Base-by-base conservation (phyloP, 768 basidiomycete species). In the Gloeophyllum trabeum region DNA sequence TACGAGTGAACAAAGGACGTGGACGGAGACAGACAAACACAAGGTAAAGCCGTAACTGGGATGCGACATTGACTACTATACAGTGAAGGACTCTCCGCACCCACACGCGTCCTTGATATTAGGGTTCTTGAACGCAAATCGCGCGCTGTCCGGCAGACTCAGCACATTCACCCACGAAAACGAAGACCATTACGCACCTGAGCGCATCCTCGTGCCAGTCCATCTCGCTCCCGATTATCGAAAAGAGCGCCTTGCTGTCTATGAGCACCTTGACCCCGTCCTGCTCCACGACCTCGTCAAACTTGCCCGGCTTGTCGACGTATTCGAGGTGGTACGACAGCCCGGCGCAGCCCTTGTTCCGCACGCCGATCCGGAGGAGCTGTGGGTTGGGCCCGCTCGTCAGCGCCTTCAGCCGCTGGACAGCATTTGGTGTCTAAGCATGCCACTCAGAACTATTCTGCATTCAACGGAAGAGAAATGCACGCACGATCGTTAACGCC, bases 181-280 rank as follows among this genome's bases (percentile, higher is more conserved):
- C 36, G 26, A 43, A 53, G 24, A 43, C 41, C 40, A 46, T 41
- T 6, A 65, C 80, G 42, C 46, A 86, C 84, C 90, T 93, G 34
- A 99, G 64, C 24, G 78, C 61, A 58, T 94, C 91, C 65, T 98
- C 96, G 46, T 79, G 73, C 96, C 96, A 99, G 57, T 94, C 91
- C 96, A 99, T 99, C 70, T 88, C 87, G 60, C 90, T 94, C 39
- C 96, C 96, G 46, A 99, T 96, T 51, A 99, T 96, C 45, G 87
- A 91, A 59, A 99, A 98, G 48, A 99, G 63, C 20, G 96, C 96
- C 61, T 93, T 97, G 57, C 81, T 84, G 65, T 99, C 96, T 58
- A 98, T 91, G 47, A 98, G 67, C 35, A 99, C 94, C 49, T 70
- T 75, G 20, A 96, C 89, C 2, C 86, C 94, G 49, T 97, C 92